phyloP scores from a whole-genome alignment of 345 rosid species.

The Pistacia vera region DNA sequence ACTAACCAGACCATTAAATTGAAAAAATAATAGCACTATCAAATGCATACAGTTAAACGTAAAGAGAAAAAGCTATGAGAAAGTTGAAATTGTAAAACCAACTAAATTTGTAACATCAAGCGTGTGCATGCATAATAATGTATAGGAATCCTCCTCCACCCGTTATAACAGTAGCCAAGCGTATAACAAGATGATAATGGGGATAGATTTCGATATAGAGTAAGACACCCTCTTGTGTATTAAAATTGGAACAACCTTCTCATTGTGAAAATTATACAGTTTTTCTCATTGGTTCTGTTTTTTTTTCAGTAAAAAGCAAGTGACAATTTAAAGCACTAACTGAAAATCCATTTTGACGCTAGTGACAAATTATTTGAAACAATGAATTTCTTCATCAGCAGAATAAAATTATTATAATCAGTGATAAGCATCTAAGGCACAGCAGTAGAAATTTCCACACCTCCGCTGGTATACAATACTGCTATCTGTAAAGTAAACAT shows the following conservation, averaged over 20 bases:
- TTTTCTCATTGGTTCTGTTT: not conserved
- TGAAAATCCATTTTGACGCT: not conserved
- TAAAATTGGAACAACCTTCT: too few species aligned
- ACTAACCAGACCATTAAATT: too few species aligned
- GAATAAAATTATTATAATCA: not conserved
- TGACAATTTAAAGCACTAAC: too few species aligned
- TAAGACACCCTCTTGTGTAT: too few species aligned
- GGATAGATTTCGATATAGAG: too few species aligned
- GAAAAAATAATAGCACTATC: not conserved
- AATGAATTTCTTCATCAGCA: not conserved
- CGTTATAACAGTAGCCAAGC: not conserved
- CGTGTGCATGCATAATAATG: not conserved
- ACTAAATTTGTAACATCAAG: not conserved
- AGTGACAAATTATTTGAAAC: not conserved
- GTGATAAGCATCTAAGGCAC: not conserved
- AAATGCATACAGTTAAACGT: not conserved
- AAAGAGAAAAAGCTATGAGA: not conserved
- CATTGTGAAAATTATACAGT: not conserved
- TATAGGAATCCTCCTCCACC: not conserved
- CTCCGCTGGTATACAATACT: too few species aligned
- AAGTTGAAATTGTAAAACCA: not conserved
- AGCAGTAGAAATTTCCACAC: too few species aligned
- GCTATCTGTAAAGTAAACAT: constrained; percentile 21
- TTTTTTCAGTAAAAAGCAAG: not conserved
- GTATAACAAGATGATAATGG: too few species aligned